These are phyloP conservation scores for Colletotrichum shisoi DNA, from an alignment of 2,329 filamentous ascomycete genomes.

Conservation along the genomic window DNA sequence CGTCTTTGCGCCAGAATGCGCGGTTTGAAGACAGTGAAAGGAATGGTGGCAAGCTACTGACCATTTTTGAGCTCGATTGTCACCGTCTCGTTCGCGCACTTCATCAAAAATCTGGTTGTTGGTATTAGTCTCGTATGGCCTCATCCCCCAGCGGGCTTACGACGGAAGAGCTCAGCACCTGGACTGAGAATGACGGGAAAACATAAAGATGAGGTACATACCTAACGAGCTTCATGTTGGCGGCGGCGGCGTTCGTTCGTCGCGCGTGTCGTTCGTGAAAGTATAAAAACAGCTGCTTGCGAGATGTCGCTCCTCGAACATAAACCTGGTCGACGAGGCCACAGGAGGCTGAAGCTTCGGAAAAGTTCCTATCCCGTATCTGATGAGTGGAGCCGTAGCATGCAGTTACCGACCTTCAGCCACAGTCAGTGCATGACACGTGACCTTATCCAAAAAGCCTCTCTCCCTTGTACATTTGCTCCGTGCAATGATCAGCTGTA, in stretches of 20 bases:
- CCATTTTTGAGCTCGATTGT: constrained; percentile 99
- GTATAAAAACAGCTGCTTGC: constrained; percentile 4
- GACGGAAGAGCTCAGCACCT: constrained; percentile 30
- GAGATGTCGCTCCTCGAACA: constrained; percentile 20
- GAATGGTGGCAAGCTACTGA: constrained; percentile 51
- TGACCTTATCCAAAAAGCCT: neutral
- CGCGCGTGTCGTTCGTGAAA: constrained; percentile 16
- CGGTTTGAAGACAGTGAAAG: neutral
- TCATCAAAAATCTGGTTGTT: constrained; percentile 88
- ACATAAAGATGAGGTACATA: constrained; percentile 59
- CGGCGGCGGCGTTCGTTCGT: constrained; percentile 40
- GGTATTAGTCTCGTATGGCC: constrained; percentile 44
- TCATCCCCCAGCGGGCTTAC: constrained; percentile 11
- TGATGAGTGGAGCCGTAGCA: constrained; percentile 25
- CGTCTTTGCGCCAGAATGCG: neutral
- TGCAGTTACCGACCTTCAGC: neutral
- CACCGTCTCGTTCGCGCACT: constrained; percentile 98
- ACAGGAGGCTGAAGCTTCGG: constrained; percentile 36
- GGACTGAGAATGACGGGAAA: constrained; percentile 44
- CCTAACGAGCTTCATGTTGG: constrained; percentile 96
- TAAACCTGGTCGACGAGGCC: constrained; percentile 16
- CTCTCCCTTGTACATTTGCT: too few relatives aligned
- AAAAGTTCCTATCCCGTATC: constrained; percentile 38
- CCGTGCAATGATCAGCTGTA: too few relatives aligned
- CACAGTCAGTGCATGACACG: neutral